A percentile compares a stretch with the other conserved stretches of the same genome.
phyloP scores from a whole-genome alignment of 163 green algal species.

The Chloromonas sp. region DNA sequence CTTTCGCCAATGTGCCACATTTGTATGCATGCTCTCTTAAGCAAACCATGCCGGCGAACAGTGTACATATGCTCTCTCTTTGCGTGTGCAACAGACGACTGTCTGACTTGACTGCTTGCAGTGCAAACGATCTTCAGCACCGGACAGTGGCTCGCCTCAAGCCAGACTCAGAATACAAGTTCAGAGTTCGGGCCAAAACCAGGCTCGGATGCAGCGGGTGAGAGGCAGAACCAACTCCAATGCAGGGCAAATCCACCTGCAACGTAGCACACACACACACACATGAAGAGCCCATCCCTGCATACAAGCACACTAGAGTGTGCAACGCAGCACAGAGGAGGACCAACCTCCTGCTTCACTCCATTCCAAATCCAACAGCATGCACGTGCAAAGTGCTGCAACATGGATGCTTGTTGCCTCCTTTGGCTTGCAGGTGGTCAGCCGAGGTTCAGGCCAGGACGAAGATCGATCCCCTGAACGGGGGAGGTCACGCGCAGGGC shows the following conservation, averaged over 20 bases:
- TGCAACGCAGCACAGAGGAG: neutral
- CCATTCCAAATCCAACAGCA: neutral
- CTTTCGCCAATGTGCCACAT: too few species aligned
- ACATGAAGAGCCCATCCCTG: neutral
- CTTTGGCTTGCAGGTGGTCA: slow-evolving; percentile 13
- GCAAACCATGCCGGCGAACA: neutral
- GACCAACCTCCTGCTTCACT: neutral
- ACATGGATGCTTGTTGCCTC: too few species aligned
- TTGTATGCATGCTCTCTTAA: neutral
- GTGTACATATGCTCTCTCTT: neutral
- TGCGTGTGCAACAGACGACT: neutral
- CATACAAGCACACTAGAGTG: neutral
- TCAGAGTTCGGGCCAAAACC: slow-evolving; percentile 20
- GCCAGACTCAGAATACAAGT: slow-evolving; percentile 25
- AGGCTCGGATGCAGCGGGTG: slow-evolving; percentile 18
- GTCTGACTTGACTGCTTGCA: slow-evolving; percentile 2
- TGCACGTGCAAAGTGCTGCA: too few species aligned
- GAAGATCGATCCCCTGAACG: slow-evolving; percentile 22
- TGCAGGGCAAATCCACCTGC: neutral
- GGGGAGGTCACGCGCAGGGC: slow-evolving; percentile 20
- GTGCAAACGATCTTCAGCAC: slow-evolving; percentile 17
- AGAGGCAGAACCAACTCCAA: neutral
- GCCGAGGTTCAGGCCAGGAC: slow-evolving; percentile 4
- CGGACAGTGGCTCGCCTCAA: slow-evolving; percentile 24
- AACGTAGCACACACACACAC: neutral